These are phyloP conservation scores for Xylaria hypoxylon DNA, from an alignment of 2,329 filamentous ascomycete species.

Conservation along the genomic window DNA sequence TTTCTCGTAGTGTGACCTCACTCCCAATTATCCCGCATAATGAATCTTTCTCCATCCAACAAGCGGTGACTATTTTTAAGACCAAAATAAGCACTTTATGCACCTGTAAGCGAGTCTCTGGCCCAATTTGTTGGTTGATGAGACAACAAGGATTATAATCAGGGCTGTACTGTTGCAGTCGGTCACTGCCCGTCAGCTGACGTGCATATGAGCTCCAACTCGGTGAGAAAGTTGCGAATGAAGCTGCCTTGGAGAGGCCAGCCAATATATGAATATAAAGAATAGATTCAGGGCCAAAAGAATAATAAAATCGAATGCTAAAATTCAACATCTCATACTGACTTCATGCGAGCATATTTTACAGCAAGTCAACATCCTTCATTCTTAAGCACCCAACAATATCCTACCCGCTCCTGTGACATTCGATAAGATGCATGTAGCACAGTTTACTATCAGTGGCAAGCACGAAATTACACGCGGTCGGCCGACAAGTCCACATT, in stretches of 20 bases:
- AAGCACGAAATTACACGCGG: constrained; percentile 40
- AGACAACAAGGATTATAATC: constrained; percentile 22
- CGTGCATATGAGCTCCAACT: constrained; percentile 22
- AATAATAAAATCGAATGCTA: neutral
- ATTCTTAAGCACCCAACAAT: neutral
- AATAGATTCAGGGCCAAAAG: neutral
- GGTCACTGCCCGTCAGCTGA: constrained; percentile 38
- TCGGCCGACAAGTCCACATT: constrained; percentile 36
- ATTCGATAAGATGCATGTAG: constrained; percentile 35
- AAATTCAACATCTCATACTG: neutral
- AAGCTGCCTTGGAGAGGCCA: neutral
- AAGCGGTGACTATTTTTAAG: constrained; percentile 38
- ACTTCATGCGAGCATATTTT: neutral
- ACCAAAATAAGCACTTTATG: constrained; percentile 29
- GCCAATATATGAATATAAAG: constrained; percentile 24
- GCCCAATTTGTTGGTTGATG: constrained; percentile 9
- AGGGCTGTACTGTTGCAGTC: constrained; percentile 26
- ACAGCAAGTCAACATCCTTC: neutral
- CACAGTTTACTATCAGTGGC: constrained; percentile 38
- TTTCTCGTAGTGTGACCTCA: constrained; percentile 4
- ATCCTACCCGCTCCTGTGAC: neutral
- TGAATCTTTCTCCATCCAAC: constrained; percentile 26
- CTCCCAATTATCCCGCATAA: neutral
- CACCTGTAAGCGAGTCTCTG: constrained; percentile 14
- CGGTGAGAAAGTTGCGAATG: constrained; percentile 16